These are phyloP conservation scores for Trypanosoma scelopori DNA, from an alignment of 208 protist genomes.

Conservation along the genomic window DNA sequence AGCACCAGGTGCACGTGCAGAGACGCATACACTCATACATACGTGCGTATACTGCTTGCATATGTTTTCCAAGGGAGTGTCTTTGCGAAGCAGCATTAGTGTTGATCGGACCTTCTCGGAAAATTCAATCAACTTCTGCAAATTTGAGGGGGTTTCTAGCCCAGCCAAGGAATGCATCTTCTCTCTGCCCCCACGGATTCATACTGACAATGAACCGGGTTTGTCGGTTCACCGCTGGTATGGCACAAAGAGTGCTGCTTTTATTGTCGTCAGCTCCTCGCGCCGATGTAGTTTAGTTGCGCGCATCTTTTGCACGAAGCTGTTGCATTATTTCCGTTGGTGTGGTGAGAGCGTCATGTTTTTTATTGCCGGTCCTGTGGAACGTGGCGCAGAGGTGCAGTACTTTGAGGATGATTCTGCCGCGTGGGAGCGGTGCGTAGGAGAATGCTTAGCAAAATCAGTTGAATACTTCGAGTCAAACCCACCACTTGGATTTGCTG, in stretches of 20 bases:
- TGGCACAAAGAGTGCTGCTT: constrained; percentile 41
- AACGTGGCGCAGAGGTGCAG: constrained; percentile 34
- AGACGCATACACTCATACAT: not conserved
- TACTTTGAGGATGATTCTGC: constrained; percentile 33
- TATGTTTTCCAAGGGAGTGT: constrained; percentile 9
- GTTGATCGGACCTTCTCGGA: constrained; percentile 9
- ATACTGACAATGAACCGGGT: not conserved
- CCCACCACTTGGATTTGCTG: constrained; percentile 51
- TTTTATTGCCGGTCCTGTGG: constrained; percentile 34
- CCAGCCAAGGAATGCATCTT: constrained; percentile 11
- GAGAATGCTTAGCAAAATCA: constrained; percentile 31
- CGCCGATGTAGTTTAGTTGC: constrained; percentile 47
- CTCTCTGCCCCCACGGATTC: not conserved
- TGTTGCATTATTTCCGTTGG: constrained; percentile 64
- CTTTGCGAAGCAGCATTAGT: constrained; percentile 21
- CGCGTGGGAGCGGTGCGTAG: constrained; percentile 38
- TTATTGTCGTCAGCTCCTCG: constrained; percentile 64
- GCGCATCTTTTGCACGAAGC: constrained; percentile 67
- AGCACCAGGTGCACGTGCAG: too few relatives aligned
- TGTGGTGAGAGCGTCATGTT: constrained; percentile 66
- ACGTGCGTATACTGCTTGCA: too few relatives aligned
- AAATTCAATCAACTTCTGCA: constrained; percentile 28
- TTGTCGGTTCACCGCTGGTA: constrained; percentile 29
- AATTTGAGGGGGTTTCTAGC: constrained; percentile 9
- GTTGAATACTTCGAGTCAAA: constrained; percentile 51